Percentiles rank a stretch among this genome's conserved stretches.
phyloP scores from a whole-genome alignment of 106 monocot genomes.

The Dendrobium catenatum region DNA sequence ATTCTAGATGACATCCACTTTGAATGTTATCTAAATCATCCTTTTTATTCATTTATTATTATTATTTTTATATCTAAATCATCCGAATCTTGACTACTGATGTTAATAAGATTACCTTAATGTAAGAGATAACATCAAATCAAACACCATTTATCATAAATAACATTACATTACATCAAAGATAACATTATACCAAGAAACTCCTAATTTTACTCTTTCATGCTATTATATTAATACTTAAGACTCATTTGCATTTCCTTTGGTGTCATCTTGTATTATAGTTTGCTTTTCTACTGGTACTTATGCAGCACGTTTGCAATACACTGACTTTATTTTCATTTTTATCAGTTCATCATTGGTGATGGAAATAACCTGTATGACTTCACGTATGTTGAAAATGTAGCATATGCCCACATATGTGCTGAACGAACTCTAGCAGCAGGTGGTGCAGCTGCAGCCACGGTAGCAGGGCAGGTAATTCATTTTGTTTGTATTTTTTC shows the following conservation, averaged over 20 bases:
- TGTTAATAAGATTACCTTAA: not conserved
- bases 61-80: no score
- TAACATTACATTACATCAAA: not conserved
- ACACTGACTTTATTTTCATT: not conserved
- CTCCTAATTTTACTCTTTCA: not conserved
- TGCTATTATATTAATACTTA: not conserved
- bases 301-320: not conserved
- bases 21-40: not conserved
- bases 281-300: not conserved
- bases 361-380: constrained; percentile 91
- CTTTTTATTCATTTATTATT: not conserved
- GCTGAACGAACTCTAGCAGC: constrained; percentile 86
- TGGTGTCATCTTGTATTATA: not conserved
- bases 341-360: constrained; percentile 73
- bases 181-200: no score
- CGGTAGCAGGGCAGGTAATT: constrained; percentile 63
- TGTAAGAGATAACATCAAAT: not conserved
- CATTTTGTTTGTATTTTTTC: not conserved
- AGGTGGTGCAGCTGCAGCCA: constrained; percentile 32
- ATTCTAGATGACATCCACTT: not conserved
- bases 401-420: constrained; percentile 93
- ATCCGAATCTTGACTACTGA: not conserved
- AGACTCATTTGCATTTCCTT: not conserved
- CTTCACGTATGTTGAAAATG: constrained; percentile 99
- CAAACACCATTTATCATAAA: not conserved